Percentiles rank a stretch among this genome's conserved stretches.
These are phyloP conservation scores for Rhododendron griersonianum DNA, from an alignment of 148 eudicot genomes.

Conservation along the genomic window DNA sequence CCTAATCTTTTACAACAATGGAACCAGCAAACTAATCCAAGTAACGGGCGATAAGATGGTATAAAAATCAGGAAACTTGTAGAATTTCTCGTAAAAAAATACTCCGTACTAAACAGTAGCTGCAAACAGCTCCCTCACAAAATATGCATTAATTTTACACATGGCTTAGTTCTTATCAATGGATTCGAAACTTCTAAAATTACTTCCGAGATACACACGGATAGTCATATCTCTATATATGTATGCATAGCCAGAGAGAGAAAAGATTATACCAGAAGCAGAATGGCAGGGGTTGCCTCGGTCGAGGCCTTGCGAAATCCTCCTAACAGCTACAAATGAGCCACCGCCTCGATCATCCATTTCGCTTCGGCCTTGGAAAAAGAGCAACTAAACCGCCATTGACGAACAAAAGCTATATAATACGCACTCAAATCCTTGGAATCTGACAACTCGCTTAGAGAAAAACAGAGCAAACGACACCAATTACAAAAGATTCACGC, in stretches of 20 bases:
- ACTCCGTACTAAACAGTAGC: conserved; percentile 17
- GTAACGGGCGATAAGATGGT: neutral
- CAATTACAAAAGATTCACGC: neutral
- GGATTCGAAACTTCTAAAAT: conserved; percentile 23
- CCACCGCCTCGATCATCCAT: conserved; percentile 85
- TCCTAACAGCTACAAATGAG: conserved; percentile 94
- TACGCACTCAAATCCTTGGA: neutral
- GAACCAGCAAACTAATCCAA: neutral
- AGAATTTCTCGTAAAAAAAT: neutral
- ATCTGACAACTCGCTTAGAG: neutral
- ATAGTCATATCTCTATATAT: neutral
- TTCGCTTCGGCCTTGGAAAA: conserved; percentile 12
- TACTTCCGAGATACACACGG: neutral
- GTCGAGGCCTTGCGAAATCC: conserved; percentile 77
- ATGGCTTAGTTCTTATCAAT: conserved; percentile 20
- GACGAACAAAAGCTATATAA: neutral
- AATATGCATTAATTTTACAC: conserved; percentile 26
- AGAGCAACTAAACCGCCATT: conserved; percentile 12
- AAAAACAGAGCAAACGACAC: neutral
- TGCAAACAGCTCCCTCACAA: conserved; percentile 27
- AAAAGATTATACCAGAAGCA: conserved; percentile 61
- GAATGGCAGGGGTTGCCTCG: conserved; percentile 52
- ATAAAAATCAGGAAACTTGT: neutral
- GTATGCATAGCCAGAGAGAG: conserved; percentile 18
- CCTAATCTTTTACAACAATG: neutral